Conservation (phyloP, 169 alveolate species). For the Plasmodium adleri region DNA sequence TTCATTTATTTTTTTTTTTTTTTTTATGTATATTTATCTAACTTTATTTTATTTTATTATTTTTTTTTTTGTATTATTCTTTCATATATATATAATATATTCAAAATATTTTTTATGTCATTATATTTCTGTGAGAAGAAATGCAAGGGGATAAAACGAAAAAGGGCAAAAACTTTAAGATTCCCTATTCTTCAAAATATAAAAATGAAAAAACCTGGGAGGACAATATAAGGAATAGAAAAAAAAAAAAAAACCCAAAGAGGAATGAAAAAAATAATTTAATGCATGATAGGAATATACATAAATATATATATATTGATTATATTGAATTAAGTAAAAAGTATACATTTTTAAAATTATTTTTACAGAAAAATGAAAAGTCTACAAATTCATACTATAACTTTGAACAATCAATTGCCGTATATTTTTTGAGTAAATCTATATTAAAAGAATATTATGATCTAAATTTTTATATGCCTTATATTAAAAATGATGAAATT, state of each 20-base stretch:
- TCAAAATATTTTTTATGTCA: too few relatives aligned
- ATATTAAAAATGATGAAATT: conserved; percentile 11
- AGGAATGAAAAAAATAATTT: not conserved
- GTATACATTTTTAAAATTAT: conserved; percentile 32
- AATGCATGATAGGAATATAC: conserved; percentile 75
- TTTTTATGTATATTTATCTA: too few relatives aligned
- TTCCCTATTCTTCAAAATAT: too few relatives aligned
- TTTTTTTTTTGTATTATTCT: too few relatives aligned
- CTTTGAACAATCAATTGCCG: conserved; percentile 62
- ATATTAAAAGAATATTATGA: conserved; percentile 50
- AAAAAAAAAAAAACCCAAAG: not conserved
- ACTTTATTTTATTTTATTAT: too few relatives aligned
- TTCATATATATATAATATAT: too few relatives aligned
- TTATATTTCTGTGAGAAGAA: too few relatives aligned
- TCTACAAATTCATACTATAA: conserved; percentile 35
- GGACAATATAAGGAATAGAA: not conserved
- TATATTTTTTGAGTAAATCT: conserved; percentile 69
- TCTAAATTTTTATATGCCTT: conserved; percentile 58
- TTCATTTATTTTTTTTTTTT: too few relatives aligned
- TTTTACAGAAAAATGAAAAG: conserved; percentile 21
- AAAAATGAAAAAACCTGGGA: too few relatives aligned
- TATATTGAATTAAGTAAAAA: conserved; percentile 65
- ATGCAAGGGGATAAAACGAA: too few relatives aligned
- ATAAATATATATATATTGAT: conserved; percentile 25
- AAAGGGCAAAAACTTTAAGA: too few relatives aligned